These are phyloP conservation scores for Cladosporium sp. DNA, from an alignment of 2,329 filamentous ascomycete genomes.

Conservation along the genomic window DNA sequence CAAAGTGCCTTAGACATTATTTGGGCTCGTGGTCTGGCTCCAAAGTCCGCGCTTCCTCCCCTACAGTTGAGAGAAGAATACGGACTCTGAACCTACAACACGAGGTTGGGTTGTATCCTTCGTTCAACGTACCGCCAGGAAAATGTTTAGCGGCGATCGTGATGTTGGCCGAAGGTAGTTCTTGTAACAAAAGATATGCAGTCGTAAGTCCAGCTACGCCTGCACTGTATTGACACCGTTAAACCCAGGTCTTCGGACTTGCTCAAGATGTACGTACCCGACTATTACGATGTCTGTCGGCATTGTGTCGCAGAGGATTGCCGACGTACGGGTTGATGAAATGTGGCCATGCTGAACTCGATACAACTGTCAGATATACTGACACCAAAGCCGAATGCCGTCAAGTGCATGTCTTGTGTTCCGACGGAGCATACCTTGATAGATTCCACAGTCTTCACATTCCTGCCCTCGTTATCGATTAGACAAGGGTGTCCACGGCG, in stretches of 20 bases:
- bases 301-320: neutral
- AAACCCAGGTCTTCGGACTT: neutral
- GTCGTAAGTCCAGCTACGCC: conserved; percentile 65
- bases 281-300: neutral
- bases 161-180: conserved; percentile 51
- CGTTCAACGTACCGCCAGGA: conserved; percentile 60
- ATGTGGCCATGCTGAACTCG: neutral
- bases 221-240: conserved; percentile 41
- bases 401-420: neutral
- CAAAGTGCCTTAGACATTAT: too few species aligned
- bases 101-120: too few species aligned
- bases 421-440: neutral
- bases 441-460: neutral
- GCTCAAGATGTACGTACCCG: conserved; percentile 37
- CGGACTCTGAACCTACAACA: too few species aligned
- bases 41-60: too few species aligned
- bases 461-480: neutral
- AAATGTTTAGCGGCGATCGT: conserved; percentile 79
- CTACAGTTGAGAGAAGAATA: too few species aligned
- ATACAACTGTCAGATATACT: neutral
- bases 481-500: neutral
- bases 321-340: neutral
- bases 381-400: neutral
- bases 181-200: conserved; percentile 59
- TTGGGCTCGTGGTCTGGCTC: too few species aligned